A percentile compares a stretch with the other conserved stretches of the same genome.
phyloP scores from a whole-genome alignment of 805 yeast species.

The Candida palmyrensis region DNA sequence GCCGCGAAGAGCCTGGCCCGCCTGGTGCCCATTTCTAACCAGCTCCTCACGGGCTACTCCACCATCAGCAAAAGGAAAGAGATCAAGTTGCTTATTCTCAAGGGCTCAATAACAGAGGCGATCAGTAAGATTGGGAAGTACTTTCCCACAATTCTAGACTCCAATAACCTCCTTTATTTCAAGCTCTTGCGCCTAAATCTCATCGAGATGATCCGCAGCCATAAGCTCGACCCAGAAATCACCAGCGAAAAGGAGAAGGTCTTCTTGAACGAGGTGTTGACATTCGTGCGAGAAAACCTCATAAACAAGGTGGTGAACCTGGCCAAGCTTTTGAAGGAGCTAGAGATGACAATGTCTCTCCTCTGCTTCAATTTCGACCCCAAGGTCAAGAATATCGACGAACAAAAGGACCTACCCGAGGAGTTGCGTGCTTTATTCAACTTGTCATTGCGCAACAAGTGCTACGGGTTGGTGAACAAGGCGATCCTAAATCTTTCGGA shows the following conservation, averaged over 20 bases:
- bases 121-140: conserved; percentile 51
- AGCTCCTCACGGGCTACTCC: conserved; percentile 34
- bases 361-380: conserved; percentile 48
- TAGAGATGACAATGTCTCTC: conserved; percentile 82
- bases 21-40: not conserved
- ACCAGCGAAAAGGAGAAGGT: conserved; percentile 33
- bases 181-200: conserved; percentile 66
- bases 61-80: conserved; percentile 49
- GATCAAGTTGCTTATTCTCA: conserved; percentile 48
- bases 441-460: conserved; percentile 53
- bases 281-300: conserved; percentile 58
- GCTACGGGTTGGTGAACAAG: conserved; percentile 67
- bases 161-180: conserved; percentile 62
- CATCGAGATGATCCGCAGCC: conserved; percentile 73
- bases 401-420: conserved; percentile 45
- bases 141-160: conserved; percentile 63
- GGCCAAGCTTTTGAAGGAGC: conserved; percentile 55
- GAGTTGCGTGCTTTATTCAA: conserved; percentile 54
- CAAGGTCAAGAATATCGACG: conserved; percentile 19
- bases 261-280: conserved; percentile 50
- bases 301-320: conserved; percentile 59
- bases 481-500: conserved; percentile 44
- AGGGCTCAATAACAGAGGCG: conserved; percentile 58
- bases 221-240: conserved; percentile 18
- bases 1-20: too few species aligned